Base-by-base conservation (phyloP, 805 yeast species). In the Jamesozyma hellenica region DNA sequence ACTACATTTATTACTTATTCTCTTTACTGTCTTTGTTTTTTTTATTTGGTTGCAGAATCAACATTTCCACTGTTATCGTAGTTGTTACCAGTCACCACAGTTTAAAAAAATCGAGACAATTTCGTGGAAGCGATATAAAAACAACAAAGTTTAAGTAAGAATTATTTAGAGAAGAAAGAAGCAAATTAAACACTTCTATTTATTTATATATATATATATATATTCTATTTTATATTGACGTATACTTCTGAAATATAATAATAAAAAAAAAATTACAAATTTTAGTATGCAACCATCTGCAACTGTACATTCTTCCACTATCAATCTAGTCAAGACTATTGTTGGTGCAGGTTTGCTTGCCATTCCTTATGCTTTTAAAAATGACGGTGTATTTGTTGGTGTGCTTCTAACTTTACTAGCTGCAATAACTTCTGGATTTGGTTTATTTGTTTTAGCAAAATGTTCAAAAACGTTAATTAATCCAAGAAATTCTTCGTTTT, bases 281-380 rank as follows among this genome's bases (percentile, higher is more conserved):
- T 21, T 21, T 21, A 21, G 23, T 13, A 56, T 55, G 60, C 44
- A 41, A 25, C 45, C 52, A 9, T 43, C 52, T 4, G 82, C 84
- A 3, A 67, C 80, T 11, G 62, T 70, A 19, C 44, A 53, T 1
- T 79, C 88, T 1, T 80, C 90, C 2, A 63, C 75, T 14, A 66
- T 82, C 39, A 81, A 79, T 58, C 65, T 84, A 29, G 71, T 79
- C 40, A 83, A 83, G 62, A 82, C 92, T 19, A 80, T 83, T 40
- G 70, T 83, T 11, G 94, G 94, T 6, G 82, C 85, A 1, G 88
- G 88, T 8, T 70, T 79, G 50, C 63, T 80, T 31, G 82, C 85
- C 28, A 76, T 79, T 68, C 86, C 88, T 0, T 79, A 65, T 54
- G 85, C 84, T 1, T 70, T 79, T 49, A 68, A 70, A 40, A 70